phyloP scores from a whole-genome alignment of 441 rosid species.

The Brassica balearica region DNA sequence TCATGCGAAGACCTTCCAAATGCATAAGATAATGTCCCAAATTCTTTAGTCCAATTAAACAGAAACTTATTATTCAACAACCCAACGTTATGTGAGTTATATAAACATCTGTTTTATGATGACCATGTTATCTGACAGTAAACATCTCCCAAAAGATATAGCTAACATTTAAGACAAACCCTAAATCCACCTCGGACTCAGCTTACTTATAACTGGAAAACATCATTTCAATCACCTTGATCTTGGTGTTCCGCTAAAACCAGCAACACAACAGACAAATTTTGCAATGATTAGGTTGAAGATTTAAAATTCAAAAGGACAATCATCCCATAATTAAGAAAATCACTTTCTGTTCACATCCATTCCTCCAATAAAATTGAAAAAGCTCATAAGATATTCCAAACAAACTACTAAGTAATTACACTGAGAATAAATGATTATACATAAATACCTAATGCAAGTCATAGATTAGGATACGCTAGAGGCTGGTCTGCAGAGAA shows the following conservation, averaged over 20 bases:
- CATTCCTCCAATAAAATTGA: not conserved
- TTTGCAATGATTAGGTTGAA: not conserved
- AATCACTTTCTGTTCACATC: not conserved
- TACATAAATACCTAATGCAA: not conserved
- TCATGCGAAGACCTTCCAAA: no score
- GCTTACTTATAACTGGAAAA: not conserved
- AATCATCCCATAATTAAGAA: not conserved
- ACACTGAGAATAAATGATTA: not conserved
- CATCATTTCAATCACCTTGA: not conserved
- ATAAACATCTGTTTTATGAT: no score
- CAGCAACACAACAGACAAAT: not conserved
- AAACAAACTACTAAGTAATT: not conserved
- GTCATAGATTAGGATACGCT: not conserved
- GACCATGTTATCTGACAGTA: not conserved
- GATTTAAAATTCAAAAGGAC: not conserved
- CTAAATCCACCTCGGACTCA: not conserved
- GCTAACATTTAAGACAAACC: not conserved
- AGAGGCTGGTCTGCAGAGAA: conserved; percentile 26
- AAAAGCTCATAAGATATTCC: not conserved
- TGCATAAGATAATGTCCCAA: not conserved
- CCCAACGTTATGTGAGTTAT: no score
- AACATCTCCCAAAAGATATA: not conserved
- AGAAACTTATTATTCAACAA: no score
- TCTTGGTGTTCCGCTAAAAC: not conserved
- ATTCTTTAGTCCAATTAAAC: no score